Evolutionary conservation across 1,139 yeast genomes (phyloP).

Genomic region (Pichia sp.): DNA sequence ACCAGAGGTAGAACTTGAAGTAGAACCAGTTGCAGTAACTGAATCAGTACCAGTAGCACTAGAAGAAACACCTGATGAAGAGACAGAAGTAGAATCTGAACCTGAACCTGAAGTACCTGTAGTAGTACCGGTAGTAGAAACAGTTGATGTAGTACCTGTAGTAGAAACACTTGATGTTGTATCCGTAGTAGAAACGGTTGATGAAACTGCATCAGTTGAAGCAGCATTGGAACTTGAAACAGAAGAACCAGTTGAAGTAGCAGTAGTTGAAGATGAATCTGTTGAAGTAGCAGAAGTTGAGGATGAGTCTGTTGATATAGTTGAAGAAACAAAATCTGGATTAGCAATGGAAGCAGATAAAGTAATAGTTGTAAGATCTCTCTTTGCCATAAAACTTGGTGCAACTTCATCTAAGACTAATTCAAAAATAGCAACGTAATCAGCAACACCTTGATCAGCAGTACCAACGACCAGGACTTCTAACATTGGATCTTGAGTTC

Average conservation of each 20-base stretch:
- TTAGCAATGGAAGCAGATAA: conserved; percentile 8
- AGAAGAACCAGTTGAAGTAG: conserved; percentile 2
- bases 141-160: conserved; percentile 10
- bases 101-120: conserved; percentile 11
- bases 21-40: conserved; percentile 8
- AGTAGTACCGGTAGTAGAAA: no score
- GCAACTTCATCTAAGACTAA: conserved; percentile 6
- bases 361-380: conserved; percentile 8
- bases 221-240: no score
- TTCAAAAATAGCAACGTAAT: conserved; percentile 6
- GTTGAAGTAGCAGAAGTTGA: not conserved
- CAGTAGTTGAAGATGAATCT: not conserved
- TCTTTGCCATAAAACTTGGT: conserved; percentile 4
- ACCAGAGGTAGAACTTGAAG: conserved; percentile 8
- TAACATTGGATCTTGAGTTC: conserved; percentile 15
- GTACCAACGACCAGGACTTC: conserved; percentile 8
- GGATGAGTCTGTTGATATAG: no score
- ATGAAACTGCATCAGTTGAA: conserved; percentile 6
- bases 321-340: conserved; percentile 1
- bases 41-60: no score
- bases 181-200: conserved; percentile 10
- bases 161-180: conserved; percentile 10
- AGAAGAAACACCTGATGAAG: not conserved
- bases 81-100: no score
- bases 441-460: not conserved